These are phyloP conservation scores for Pseudogymnoascus sp. DNA, from an alignment of 2,329 filamentous ascomycete genomes.

Conservation along the genomic window DNA sequence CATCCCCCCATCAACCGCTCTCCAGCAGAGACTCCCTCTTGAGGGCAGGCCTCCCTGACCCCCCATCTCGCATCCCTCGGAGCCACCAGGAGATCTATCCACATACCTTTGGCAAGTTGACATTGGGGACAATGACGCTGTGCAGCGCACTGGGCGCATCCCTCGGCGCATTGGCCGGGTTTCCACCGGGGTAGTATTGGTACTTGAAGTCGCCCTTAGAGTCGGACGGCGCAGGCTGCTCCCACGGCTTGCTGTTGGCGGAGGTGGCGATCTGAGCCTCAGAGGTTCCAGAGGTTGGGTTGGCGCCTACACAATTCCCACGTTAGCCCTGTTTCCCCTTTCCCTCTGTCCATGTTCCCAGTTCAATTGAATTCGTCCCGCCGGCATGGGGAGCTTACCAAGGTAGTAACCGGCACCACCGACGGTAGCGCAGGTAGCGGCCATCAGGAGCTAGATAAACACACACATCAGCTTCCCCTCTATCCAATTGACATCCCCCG, in stretches of 20 bases:
- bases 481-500: background rate
- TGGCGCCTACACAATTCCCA: slow-evolving; percentile 49
- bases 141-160: slow-evolving; percentile 94
- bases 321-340: background rate
- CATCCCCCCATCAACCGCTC: background rate
- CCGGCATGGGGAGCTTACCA: slow-evolving; percentile 38
- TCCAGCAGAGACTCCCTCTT: background rate
- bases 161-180: slow-evolving; percentile 64
- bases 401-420: slow-evolving; percentile 86
- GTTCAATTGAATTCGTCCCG: background rate
- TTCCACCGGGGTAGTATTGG: slow-evolving; percentile 59
- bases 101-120: slow-evolving; percentile 79
- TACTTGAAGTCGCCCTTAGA: slow-evolving; percentile 59
- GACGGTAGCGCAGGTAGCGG: slow-evolving; percentile 83
- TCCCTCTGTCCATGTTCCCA: too few species aligned
- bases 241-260: slow-evolving; percentile 79
- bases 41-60: background rate
- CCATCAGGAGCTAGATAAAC: slow-evolving; percentile 65
- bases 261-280: slow-evolving; percentile 69
- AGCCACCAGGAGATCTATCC: background rate
- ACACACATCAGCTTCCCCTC: background rate
- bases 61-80: background rate
- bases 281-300: slow-evolving; percentile 76
- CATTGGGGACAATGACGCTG: slow-evolving; percentile 86
- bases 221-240: slow-evolving; percentile 52